Evolutionary conservation across 768 basidiomycete genomes (phyloP).

Genomic region (Panellus pusillus): DNA sequence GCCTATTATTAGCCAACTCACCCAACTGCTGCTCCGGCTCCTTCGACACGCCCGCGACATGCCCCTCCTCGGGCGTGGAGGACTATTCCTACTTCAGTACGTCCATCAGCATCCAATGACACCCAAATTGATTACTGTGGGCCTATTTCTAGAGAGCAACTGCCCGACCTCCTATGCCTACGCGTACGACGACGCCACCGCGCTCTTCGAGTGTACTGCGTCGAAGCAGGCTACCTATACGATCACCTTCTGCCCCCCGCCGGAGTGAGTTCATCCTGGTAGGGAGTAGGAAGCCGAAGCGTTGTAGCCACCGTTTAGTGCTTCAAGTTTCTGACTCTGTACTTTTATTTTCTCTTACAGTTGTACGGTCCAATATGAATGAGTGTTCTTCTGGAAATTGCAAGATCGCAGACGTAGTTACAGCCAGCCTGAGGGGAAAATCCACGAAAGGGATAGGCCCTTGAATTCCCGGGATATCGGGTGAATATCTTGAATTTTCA

Average conservation of each 20-base stretch:
- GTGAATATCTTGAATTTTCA: too few relatives aligned
- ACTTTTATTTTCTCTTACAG: too few relatives aligned
- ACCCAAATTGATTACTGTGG: background rate
- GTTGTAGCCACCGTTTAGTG: too few relatives aligned
- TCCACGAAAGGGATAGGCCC: too few relatives aligned
- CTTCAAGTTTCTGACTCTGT: too few relatives aligned
- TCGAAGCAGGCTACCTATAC: constrained; percentile 1
- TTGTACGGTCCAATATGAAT: too few relatives aligned
- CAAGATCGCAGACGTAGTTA: too few relatives aligned
- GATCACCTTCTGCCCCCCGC: constrained; percentile 7
- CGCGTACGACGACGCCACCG: constrained; percentile 11
- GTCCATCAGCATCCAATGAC: background rate
- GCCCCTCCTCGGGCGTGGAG: constrained; percentile 10
- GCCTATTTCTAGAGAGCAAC: constrained; percentile 5
- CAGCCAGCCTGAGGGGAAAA: too few relatives aligned
- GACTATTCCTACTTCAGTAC: constrained; percentile 11
- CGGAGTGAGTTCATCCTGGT: too few relatives aligned
- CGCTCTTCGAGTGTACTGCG: constrained; percentile 3
- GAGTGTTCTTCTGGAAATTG: too few relatives aligned
- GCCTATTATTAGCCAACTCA: constrained; percentile 25
- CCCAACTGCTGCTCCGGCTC: constrained; percentile 15
- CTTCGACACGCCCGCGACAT: constrained; percentile 8
- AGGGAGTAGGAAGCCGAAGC: too few relatives aligned
- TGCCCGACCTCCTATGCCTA: constrained; percentile 11
- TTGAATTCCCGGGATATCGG: too few relatives aligned